Base-by-base conservation (phyloP, 257 asterid genomes). In the Plantago elongata region DNA sequence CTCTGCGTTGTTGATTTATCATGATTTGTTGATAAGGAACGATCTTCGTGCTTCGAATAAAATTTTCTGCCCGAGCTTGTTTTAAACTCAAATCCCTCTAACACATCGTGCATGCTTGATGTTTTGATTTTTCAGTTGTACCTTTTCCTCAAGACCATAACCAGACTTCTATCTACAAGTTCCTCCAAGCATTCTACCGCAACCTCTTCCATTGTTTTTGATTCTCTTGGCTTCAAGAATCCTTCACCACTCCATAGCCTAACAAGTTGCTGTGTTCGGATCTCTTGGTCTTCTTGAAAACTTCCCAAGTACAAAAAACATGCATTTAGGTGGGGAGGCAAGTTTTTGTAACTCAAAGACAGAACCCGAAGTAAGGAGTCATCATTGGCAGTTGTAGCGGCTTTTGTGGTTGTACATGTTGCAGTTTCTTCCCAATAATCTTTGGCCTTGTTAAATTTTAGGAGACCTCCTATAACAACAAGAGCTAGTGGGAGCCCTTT, bases 211-310 rank as follows among this genome's bases (percentile, higher is more conserved):
- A 47, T 11, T 45, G 46, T 29, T 14, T 14, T 61, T 0, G 42
- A 15, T 5, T 0, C 9, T 7, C 18, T n/a, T 22, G 57, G 57
- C 13, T 47, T 61, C 29, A 61, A 34, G 14, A 61, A 61, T 47
- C 66, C 66, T 6, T 61, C 66, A 0, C 57, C 66, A 30, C n/a
- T 11, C 66, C 66, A 61, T 30, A 61, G 30, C 57, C 3, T 9
- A 9, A 9, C 47, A 8, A 61, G 66, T 16, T 9, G 27, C 13
- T 37, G 5, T 1, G n/a, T 30, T 4, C 11, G 34, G n/a, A 61
- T 48, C 2, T 29, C 16, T 0, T 5, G 5, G 47, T 61, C 66
- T 47, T 61, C 57, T 6, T 57, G 66, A 27, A 61, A 61, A 11
- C 22, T 4, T 13, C 57, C 29, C 22, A 30, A 22, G 14, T 61